Evolutionary conservation across 192 early-diverging fungal species (phyloP), one percentile per base, ranked within the genome.

Genomic region (Backusella macrospora): DNA sequence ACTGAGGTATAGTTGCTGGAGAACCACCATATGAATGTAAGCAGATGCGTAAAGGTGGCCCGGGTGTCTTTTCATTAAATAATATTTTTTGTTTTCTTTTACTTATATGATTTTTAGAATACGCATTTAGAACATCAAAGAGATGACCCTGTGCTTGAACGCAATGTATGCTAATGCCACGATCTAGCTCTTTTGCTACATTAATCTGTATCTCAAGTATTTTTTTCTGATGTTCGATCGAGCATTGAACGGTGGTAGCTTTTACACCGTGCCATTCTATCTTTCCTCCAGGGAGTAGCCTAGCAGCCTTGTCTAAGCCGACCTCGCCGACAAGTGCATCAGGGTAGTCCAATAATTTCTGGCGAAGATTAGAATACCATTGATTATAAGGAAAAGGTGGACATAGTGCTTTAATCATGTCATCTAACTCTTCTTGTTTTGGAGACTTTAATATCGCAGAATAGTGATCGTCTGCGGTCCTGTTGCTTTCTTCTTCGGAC

Each of bases 1-100:
- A 75, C 65, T 73, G 72, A 13, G 47, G 40, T 8, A 78, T 43
- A 10, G 42, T 73, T 23, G 39, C 52, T 15, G 65, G 84, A 26
- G 92, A 92, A 23, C 94, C 95, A 7, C 90, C 90, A 74, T 88
- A 98, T 16, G 95, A 96, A 73, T 98, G 96, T 65, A 95, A 81
- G 78, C 93, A 94, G 52, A 98, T 86, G 29, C 88, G 82, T 1
- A 92, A 90, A 12, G 91, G 90, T 44, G 21, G 62, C 7, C 39
- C 39, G 39, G 49, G 47, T 1, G 49, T n/a, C 23, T 77, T 45
- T 38, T 68, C 70, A 59, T 70, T 81, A 21, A 68, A 76, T 34
- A 70, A 76, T 44, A n/a, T 69, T 69, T 70, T 75, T 23, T 81
- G 75, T 73, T 76, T 76, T 64, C 78, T 84, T 34, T 42, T 68